These are phyloP conservation scores for Sphagnurus paluster DNA, from an alignment of 1,284 basidiomycete genomes.

Conservation along the genomic window DNA sequence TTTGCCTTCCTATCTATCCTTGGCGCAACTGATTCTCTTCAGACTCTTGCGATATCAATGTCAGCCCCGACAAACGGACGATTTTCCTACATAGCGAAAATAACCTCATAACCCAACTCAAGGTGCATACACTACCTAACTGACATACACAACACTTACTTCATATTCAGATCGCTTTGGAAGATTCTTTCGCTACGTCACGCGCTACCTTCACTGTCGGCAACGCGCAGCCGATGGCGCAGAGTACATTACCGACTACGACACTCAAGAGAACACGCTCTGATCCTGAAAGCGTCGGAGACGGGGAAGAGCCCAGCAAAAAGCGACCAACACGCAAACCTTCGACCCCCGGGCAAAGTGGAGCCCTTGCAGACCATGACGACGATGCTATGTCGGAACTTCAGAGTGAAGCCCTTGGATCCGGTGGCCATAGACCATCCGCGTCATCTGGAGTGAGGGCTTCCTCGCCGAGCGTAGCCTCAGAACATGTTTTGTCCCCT, in stretches of 20 bases:
- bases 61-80: conserved; percentile 95
- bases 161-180: conserved; percentile 50
- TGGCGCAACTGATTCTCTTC: neutral
- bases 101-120: conserved; percentile 78
- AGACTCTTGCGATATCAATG: conserved; percentile 94
- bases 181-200: conserved; percentile 62
- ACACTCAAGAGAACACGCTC: conserved; percentile 9
- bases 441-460: neutral
- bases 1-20: conserved; percentile 24
- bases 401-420: neutral
- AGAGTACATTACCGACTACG: conserved; percentile 16
- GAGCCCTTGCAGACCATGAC: neutral
- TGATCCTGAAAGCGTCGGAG: neutral
- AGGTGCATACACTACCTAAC: conserved; percentile 44
- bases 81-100: conserved; percentile 91
- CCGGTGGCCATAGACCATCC: neutral
- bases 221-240: conserved; percentile 19
- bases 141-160: neutral
- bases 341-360: neutral
- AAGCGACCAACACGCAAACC: conserved; percentile 3
- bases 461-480: no score
- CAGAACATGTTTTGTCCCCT: neutral
- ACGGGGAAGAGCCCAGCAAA: conserved; percentile 4
- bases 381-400: neutral
- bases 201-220: conserved; percentile 69